Evolutionary conservation across 2,329 filamentous ascomycete genomes (phyloP), one percentile per base, ranked within the genome.

Genomic region (Phyllosticta capitalensis): DNA sequence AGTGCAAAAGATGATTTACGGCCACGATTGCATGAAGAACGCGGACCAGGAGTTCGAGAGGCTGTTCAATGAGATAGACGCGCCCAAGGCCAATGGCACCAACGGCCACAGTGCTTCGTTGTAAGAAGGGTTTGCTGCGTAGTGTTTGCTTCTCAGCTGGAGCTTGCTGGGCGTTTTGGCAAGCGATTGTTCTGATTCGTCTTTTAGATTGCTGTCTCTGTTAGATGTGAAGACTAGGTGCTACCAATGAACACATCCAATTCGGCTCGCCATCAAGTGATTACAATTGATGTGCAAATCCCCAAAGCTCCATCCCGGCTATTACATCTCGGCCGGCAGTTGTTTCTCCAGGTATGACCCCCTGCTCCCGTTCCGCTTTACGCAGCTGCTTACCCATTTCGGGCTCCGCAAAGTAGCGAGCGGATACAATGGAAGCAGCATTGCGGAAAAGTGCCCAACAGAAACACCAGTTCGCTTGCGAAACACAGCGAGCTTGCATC

Each of bases 1-100:
- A 67, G 73, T 79, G 28, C 78, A 80, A 65, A 73, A 70, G 64
- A 74, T 73, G 63, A 78, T 79, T 12, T 80, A 79, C 64, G 76
- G 77, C 1, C 65, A 72, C 17, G 76, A 80, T 68, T 71, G 76
- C 38, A 71, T 75, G 63, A 69, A 70, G 60, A 73, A 75, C 60
- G 77, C 77, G 2, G 73, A 77, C 38, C 73, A 74, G 56, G 64
- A 71, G 33, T 79, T 78, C 68, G 69, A 72, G 38, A 50, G 9
- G 52, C 12, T 59, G 33, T 33, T 59, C 19, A 50, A 50, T 5
- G 52, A 45, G 14, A 45, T 45, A n/a, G 38, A 45, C 38, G 38
- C 38, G 1, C 38, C 38, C 14, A 45, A 45, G 38, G 17, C 7
- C 38, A n/a, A 45, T n/a, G 38, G 38, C 14, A n/a, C 14, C 14